A percentile compares a stretch with the other conserved stretches of the same genome.
phyloP scores from a whole-genome alignment of 805 yeast genomes.

The Ogataea degrootiae region DNA sequence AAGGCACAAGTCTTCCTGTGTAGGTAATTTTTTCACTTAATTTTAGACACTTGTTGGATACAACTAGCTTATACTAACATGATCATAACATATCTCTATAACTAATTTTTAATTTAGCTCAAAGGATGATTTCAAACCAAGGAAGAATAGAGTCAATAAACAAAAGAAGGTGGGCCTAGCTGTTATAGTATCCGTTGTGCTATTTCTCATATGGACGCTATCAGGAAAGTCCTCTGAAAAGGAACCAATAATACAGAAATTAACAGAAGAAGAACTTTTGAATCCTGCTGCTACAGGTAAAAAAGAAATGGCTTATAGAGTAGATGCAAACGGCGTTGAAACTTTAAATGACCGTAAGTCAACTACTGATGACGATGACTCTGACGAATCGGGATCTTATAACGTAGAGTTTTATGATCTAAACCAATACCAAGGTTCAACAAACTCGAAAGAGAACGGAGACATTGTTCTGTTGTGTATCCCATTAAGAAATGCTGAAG shows the following conservation, averaged over 20 bases:
- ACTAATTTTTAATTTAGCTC: neutral
- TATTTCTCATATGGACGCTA: slow-evolving; percentile 4
- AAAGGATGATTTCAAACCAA: slow-evolving; percentile 17
- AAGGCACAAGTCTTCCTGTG: slow-evolving; percentile 47
- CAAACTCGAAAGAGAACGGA: slow-evolving; percentile 43
- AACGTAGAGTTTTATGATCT: slow-evolving; percentile 58
- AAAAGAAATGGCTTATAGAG: neutral
- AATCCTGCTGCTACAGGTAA: neutral
- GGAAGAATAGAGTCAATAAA: slow-evolving; percentile 4
- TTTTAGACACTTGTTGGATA: neutral
- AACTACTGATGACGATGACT: neutral
- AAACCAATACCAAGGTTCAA: slow-evolving; percentile 48
- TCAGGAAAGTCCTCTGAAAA: neutral
- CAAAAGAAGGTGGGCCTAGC: slow-evolving; percentile 3
- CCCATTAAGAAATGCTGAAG: slow-evolving; percentile 76
- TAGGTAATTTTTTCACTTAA: slow-evolving; percentile 17
- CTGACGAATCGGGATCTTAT: slow-evolving; percentile 1
- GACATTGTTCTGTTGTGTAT: slow-evolving; percentile 67
- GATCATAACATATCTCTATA: neutral
- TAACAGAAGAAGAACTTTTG: neutral
- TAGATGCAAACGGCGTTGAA: neutral
- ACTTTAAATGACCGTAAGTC: slow-evolving; percentile 1
- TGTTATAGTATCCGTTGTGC: slow-evolving; percentile 1
- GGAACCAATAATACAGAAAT: neutral
- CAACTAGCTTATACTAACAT: neutral